Conservation (phyloP, 208 protist species). For the Trypanosoma melophagium region DNA sequence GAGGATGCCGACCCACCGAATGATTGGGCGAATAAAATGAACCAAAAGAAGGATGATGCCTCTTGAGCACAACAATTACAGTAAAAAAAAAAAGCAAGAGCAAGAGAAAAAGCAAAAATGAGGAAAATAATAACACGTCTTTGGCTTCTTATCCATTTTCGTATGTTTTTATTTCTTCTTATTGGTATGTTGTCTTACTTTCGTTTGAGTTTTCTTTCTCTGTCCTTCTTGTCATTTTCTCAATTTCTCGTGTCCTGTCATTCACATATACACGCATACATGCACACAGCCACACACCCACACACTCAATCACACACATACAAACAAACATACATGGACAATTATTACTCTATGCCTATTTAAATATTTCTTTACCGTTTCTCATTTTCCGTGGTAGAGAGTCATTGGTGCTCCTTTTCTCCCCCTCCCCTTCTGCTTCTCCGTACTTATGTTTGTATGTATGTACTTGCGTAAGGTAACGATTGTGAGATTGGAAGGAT, state of each 20-base stretch:
- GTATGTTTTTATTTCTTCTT: constrained; percentile 4
- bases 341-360: no score
- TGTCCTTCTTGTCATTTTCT: not conserved
- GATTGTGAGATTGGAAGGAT: no score
- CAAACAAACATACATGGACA: no score
- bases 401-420: no score
- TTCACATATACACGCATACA: not conserved
- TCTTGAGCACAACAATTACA: not conserved
- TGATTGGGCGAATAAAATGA: constrained; percentile 74
- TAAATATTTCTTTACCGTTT: no score
- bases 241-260: not conserved
- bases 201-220: not conserved
- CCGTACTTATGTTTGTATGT: no score
- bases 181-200: constrained; percentile 3
- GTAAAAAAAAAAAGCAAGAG: not conserved
- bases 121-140: not conserved
- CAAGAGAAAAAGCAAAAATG: not conserved
- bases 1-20: constrained; percentile 74
- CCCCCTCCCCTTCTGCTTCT: no score
- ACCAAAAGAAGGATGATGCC: constrained; percentile 38
- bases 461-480: no score
- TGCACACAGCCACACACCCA: not conserved
- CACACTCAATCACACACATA: no score
- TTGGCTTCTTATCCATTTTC: constrained; percentile 5
- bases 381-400: no score